Conservation (phyloP, 2,329 filamentous ascomycete genomes). For the Chrysosporium queenslandicum region DNA sequence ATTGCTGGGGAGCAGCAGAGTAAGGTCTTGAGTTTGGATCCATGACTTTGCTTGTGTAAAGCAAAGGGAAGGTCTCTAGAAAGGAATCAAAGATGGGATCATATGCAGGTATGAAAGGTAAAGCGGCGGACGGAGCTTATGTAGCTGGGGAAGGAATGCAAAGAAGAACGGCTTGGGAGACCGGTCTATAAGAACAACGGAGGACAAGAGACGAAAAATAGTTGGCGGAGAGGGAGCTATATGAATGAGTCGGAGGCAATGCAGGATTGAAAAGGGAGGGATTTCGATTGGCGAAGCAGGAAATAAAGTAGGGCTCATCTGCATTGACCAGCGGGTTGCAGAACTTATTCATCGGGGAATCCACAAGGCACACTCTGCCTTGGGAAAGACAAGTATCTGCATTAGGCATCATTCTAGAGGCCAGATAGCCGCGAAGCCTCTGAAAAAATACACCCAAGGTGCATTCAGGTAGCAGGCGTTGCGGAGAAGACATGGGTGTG, state of each 20-base stretch:
- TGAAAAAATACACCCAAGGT: background rate
- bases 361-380: constrained; percentile 6
- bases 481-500: constrained; percentile 3
- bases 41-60: constrained; percentile 15
- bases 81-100: background rate
- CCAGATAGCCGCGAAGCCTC: constrained; percentile 10
- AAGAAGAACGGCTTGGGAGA: no score
- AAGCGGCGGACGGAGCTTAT: no score
- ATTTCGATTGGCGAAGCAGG: constrained; percentile 3
- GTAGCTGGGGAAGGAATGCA: no score
- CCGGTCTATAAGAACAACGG: background rate
- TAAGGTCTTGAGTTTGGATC: constrained; percentile 21
- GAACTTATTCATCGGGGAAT: constrained; percentile 3
- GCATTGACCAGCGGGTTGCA: constrained; percentile 4
- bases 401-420: constrained; percentile 13
- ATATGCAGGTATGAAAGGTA: background rate
- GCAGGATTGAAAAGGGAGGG: background rate
- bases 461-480: constrained; percentile 2
- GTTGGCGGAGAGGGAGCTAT: background rate
- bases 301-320: constrained; percentile 11
- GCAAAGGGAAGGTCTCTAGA: background rate
- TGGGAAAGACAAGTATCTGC: background rate
- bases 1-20: constrained; percentile 17
- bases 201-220: background rate
- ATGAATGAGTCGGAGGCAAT: background rate